Evolutionary conservation across 371 early-diverging fungal species (phyloP).

Genomic region (Sporodiniella umbellata): DNA sequence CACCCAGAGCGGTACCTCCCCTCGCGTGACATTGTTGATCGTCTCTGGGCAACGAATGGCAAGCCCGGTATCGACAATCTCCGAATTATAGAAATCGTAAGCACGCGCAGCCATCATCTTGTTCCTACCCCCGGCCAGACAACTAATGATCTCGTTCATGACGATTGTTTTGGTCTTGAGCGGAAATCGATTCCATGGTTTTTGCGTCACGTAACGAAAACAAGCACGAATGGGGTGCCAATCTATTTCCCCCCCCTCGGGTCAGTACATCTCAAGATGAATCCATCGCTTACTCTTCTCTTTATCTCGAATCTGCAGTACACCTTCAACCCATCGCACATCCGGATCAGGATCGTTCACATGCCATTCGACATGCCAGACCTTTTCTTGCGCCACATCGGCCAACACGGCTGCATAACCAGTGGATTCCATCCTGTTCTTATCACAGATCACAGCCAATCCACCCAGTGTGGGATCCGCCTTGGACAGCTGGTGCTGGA

Average conservation of each 20-base stretch:
- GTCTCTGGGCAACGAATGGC: conserved; percentile 88
- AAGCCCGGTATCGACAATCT: conserved; percentile 69
- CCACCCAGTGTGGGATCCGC: conserved; percentile 74
- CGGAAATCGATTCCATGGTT: conserved; percentile 92
- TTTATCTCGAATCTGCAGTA: conserved; percentile 74
- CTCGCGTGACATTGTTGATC: conserved; percentile 82
- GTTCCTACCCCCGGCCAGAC: conserved; percentile 92
- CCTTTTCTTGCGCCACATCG: conserved; percentile 77
- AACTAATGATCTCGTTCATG: conserved; percentile 86
- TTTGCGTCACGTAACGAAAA: conserved; percentile 91
- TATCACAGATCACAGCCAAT: conserved; percentile 87
- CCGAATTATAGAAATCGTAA: conserved; percentile 88
- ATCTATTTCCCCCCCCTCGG: no score
- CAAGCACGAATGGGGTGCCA: conserved; percentile 92
- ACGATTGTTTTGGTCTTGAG: conserved; percentile 80
- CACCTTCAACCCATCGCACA: conserved; percentile 78
- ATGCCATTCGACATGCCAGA: conserved; percentile 86
- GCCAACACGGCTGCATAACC: conserved; percentile 91
- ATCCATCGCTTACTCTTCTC: conserved; percentile 27
- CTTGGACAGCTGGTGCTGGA: conserved; percentile 67
- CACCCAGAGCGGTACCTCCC: conserved; percentile 86
- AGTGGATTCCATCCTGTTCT: conserved; percentile 89
- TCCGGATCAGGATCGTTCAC: conserved; percentile 77
- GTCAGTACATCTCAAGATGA: no score
- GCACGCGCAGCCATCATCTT: conserved; percentile 96